Evolutionary conservation across 2,329 filamentous ascomycete genomes (phyloP).

Genomic region (Aspergillus oerlinghausenensis): DNA sequence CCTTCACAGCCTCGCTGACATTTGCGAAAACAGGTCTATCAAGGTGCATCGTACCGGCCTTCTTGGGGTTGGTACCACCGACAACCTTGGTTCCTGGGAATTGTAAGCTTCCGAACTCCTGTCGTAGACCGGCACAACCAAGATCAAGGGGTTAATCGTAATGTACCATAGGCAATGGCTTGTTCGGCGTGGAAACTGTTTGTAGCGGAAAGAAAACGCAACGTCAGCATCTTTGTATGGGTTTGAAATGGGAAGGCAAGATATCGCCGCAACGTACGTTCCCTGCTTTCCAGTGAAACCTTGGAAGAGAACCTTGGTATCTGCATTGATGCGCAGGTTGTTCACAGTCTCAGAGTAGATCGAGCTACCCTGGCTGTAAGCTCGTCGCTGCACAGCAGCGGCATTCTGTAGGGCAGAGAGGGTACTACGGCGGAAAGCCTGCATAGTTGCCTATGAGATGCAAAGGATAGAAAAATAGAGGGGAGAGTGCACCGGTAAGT

Average conservation of each 20-base stretch:
- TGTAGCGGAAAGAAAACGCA: conserved; percentile 13
- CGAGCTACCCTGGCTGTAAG: conserved; percentile 67
- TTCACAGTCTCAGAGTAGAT: conserved; percentile 68
- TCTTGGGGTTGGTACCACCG: conserved; percentile 98
- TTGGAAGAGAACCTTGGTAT: conserved; percentile 95
- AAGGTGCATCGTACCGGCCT: conserved; percentile 86
- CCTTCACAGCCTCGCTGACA: conserved; percentile 81
- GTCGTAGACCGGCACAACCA: background rate
- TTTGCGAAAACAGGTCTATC: conserved; percentile 88
- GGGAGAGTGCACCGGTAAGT: conserved; percentile 7
- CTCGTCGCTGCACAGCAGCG: conserved; percentile 59
- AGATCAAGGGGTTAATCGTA: conserved; percentile 14
- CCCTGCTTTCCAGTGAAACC: conserved; percentile 97
- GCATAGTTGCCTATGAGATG: conserved; percentile 54
- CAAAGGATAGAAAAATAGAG: conserved; percentile 13
- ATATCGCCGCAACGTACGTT: conserved; percentile 60
- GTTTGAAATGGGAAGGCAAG: background rate
- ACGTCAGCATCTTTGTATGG: conserved; percentile 27
- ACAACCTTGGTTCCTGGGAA: conserved; percentile 85
- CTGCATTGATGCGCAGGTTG: conserved; percentile 87
- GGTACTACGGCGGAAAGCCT: conserved; percentile 73
- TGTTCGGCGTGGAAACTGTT: conserved; percentile 91
- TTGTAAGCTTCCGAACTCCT: conserved; percentile 21
- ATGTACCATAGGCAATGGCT: conserved; percentile 93
- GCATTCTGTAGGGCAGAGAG: conserved; percentile 64